phyloP scores from a whole-genome alignment of 2,329 filamentous ascomycete species.

The Cladophialophora immunda region DNA sequence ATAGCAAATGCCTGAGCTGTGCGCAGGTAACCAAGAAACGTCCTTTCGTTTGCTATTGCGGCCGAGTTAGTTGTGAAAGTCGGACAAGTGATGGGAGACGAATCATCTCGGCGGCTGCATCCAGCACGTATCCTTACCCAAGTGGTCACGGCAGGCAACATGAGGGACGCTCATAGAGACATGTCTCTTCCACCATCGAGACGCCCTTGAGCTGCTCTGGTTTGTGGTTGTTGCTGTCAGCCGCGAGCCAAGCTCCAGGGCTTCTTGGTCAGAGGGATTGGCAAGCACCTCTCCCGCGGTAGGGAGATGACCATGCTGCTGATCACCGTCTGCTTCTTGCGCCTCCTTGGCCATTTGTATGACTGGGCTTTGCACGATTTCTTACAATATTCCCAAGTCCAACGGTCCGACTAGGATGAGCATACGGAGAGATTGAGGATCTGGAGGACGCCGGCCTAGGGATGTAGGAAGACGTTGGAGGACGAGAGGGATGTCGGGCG shows the following conservation, averaged over 20 bases:
- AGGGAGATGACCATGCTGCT: conserved; percentile 7
- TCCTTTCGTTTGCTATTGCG: conserved; percentile 38
- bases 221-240: conserved; percentile 19
- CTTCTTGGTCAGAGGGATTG: conserved; percentile 34
- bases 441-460: not conserved
- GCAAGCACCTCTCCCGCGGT: conserved; percentile 25
- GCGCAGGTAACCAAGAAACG: conserved; percentile 38
- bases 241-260: conserved; percentile 31
- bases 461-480: not conserved
- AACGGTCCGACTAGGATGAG: not conserved
- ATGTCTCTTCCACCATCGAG: conserved; percentile 35
- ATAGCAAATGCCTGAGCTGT: conserved; percentile 39
- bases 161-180: conserved; percentile 36
- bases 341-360: not conserved
- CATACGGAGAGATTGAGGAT: not conserved
- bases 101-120: not conserved
- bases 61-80: not conserved
- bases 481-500: not conserved
- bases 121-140: conserved; percentile 29
- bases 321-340: conserved; percentile 8
- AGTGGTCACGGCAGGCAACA: conserved; percentile 37
- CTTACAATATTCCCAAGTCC: not conserved
- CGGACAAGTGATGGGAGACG: not conserved
- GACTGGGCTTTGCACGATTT: not conserved
- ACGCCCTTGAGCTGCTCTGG: conserved; percentile 15